Evolutionary conservation across 306 rosid genomes (phyloP).

Genomic region (Boehmeria nivea): DNA sequence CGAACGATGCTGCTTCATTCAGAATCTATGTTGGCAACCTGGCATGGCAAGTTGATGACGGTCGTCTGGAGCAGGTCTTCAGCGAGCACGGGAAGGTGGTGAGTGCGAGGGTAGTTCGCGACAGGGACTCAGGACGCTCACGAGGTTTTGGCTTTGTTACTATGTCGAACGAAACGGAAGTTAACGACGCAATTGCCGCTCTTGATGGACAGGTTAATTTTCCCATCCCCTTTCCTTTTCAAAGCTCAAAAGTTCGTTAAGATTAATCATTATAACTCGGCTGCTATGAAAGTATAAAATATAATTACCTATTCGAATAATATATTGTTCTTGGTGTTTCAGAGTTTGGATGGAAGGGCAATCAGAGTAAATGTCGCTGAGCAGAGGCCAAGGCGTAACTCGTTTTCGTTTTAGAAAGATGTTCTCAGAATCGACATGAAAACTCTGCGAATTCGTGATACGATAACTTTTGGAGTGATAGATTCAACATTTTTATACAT

Average conservation of each 20-base stretch:
- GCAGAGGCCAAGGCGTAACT: constrained; percentile 56
- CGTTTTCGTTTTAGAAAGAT: constrained; percentile 16
- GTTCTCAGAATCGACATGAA: neutral
- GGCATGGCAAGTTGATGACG: constrained; percentile 58
- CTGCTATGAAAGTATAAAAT: no score
- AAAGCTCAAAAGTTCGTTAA: neutral
- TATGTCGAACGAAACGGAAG: constrained; percentile 50
- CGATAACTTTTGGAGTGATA: constrained; percentile 10
- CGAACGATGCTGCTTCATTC: constrained; percentile 26
- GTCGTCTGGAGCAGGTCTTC: constrained; percentile 62
- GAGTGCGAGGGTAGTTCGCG: constrained; percentile 55
- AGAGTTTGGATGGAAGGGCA: constrained; percentile 75
- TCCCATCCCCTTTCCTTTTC: constrained; percentile 1
- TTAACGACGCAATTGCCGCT: constrained; percentile 69
- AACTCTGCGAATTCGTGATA: constrained; percentile 7
- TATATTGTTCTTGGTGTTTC: constrained; percentile 10
- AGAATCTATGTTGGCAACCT: constrained; percentile 32
- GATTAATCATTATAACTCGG: no score
- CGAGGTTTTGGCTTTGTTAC: constrained; percentile 84
- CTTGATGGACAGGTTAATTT: constrained; percentile 78
- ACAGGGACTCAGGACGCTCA: constrained; percentile 73
- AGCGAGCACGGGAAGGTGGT: constrained; percentile 75
- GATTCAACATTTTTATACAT: constrained; percentile 6
- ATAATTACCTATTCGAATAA: no score
- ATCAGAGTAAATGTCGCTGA: constrained; percentile 78